These are phyloP conservation scores for Hanseniaspora vineae DNA, from an alignment of 805 yeast genomes.

Conservation along the genomic window DNA sequence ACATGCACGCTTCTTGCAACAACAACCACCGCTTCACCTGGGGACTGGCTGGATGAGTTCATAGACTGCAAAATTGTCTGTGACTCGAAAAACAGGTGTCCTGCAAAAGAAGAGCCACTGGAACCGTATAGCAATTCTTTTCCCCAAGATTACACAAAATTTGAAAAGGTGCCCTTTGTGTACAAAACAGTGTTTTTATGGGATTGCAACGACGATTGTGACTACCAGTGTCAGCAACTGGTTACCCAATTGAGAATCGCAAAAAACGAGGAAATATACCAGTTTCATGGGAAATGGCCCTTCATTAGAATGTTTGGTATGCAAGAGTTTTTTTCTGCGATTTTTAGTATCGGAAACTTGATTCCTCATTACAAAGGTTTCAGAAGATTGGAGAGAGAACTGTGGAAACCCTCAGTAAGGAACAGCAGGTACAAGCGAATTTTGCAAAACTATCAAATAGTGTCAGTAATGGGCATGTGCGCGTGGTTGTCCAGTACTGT, in stretches of 20 bases:
- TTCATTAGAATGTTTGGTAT: slow-evolving; percentile 63
- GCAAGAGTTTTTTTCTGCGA: slow-evolving; percentile 72
- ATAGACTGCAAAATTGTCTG: slow-evolving; percentile 44
- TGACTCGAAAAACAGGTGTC: slow-evolving; percentile 17
- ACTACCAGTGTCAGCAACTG: slow-evolving; percentile 79
- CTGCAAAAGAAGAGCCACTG: slow-evolving; percentile 12
- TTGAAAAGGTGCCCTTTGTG: slow-evolving; percentile 21
- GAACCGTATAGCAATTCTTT: slow-evolving; percentile 11
- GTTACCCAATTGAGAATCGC: slow-evolving; percentile 44
- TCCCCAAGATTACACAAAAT: slow-evolving; percentile 11
- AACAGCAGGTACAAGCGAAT: slow-evolving; percentile 4
- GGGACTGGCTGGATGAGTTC: slow-evolving; percentile 48
- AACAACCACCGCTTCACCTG: slow-evolving; percentile 34
- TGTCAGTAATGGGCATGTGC: slow-evolving; percentile 54
- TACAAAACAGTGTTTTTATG: slow-evolving; percentile 40
- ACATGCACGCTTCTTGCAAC: too few relatives aligned
- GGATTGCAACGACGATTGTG: slow-evolving; percentile 75
- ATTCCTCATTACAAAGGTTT: slow-evolving; percentile 48
- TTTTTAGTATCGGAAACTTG: slow-evolving; percentile 65
- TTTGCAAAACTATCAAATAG: slow-evolving; percentile 16
- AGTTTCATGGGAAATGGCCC: slow-evolving; percentile 98
- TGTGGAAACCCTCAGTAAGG: slow-evolving; percentile 3
- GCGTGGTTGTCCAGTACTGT: slow-evolving; percentile 85
- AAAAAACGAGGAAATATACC: slow-evolving; percentile 44
- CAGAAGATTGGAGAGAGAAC: slow-evolving; percentile 19